Evolutionary conservation across 1,139 yeast genomes (phyloP).

Genomic region (Magnusiomyces sp.): DNA sequence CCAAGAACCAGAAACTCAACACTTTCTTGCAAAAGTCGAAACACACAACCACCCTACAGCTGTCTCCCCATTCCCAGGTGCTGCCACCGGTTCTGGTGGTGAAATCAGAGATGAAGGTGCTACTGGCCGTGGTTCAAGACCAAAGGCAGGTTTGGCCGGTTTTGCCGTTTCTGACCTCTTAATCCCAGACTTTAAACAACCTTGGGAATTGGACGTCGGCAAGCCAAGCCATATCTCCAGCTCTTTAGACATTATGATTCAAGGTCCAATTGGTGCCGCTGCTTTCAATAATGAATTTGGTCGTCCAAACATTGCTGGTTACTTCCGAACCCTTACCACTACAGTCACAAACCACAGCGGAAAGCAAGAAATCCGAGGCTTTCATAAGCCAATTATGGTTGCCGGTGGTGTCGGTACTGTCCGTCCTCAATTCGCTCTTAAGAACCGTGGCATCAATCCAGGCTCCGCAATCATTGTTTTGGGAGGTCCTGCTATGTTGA

Average conservation of each 20-base stretch:
- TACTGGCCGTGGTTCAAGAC: constrained; percentile 94
- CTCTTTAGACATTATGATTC: constrained; percentile 87
- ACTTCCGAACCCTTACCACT: constrained; percentile 90
- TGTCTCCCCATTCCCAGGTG: constrained; percentile 98
- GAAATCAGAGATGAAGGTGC: constrained; percentile 99
- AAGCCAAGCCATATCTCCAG: constrained; percentile 92
- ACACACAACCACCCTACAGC: constrained; percentile 99
- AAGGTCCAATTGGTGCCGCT: constrained; percentile 97
- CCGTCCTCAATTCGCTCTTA: constrained; percentile 86
- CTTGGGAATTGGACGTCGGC: constrained; percentile 90
- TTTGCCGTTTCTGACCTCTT: constrained; percentile 84
- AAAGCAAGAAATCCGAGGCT: constrained; percentile 77
- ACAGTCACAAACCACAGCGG: constrained; percentile 56
- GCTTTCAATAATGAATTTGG: constrained; percentile 99
- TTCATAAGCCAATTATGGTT: constrained; percentile 97
- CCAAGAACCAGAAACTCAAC: constrained; percentile 67
- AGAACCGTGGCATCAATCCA: constrained; percentile 80
- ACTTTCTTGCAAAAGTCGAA: constrained; percentile 90
- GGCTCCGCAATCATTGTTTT: constrained; percentile 88
- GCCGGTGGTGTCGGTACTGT: constrained; percentile 99
- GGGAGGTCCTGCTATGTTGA: constrained; percentile 98
- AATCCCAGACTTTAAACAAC: constrained; percentile 79
- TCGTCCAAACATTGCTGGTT: constrained; percentile 94
- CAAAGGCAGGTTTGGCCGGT: constrained; percentile 94
- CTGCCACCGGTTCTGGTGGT: constrained; percentile 99